Percentiles rank a stretch among this genome's conserved stretches.
Evolutionary conservation across 768 basidiomycete genomes (phyloP).

Genomic region (Daedaleopsis nitida): DNA sequence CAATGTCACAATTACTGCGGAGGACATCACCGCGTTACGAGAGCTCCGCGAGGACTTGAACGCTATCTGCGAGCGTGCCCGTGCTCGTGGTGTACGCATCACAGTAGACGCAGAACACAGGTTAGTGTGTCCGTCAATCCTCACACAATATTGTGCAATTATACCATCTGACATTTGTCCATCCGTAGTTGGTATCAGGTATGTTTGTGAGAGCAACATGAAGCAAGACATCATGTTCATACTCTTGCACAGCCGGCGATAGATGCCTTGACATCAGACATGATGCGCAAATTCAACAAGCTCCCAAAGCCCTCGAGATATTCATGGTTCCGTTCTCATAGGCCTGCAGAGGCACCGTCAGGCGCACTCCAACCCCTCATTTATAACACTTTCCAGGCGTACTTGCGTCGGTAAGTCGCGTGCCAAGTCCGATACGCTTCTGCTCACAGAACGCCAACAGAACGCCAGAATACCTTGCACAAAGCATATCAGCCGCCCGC

Average conservation of each 20-base stretch:
- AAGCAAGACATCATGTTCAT: not conserved
- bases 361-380: slow-evolving; percentile 60
- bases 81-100: slow-evolving; percentile 63
- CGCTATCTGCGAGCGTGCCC: slow-evolving; percentile 65
- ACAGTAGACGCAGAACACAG: slow-evolving; percentile 88
- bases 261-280: slow-evolving; percentile 72
- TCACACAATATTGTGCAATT: not conserved
- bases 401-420: slow-evolving; percentile 63
- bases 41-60: slow-evolving; percentile 64
- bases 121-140: slow-evolving; percentile 31
- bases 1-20: slow-evolving; percentile 40
- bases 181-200: slow-evolving; percentile 42
- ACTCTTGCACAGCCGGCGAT: slow-evolving; percentile 64
- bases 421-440: not conserved
- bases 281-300: slow-evolving; percentile 80
- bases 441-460: slow-evolving; percentile 37
- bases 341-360: not conserved
- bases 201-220: not conserved
- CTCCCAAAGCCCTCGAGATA: slow-evolving; percentile 23
- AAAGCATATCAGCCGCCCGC: slow-evolving; percentile 66
- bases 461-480: slow-evolving; percentile 65
- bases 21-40: slow-evolving; percentile 63
- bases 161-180: not conserved
- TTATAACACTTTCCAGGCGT: slow-evolving; percentile 89
- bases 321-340: slow-evolving; percentile 15